Conservation (phyloP, 495 filamentous ascomycete genomes). For the Neurospora sp. region DNA sequence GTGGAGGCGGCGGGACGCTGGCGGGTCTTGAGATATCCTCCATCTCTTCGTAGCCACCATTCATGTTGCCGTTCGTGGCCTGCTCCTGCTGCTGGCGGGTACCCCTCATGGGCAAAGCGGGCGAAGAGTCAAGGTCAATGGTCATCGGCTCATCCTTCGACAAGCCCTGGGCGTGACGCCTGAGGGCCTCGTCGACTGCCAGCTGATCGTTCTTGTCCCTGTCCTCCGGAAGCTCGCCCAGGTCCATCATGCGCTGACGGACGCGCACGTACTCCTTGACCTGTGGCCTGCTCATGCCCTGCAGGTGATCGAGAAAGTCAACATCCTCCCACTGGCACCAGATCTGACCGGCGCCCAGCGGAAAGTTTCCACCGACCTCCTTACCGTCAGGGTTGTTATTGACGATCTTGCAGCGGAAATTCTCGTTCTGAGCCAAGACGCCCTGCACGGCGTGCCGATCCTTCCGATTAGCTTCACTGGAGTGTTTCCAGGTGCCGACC, state of each 20-base stretch:
- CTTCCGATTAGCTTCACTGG: conserved; percentile 20
- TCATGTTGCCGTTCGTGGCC: background rate
- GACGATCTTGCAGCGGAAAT: conserved; percentile 44
- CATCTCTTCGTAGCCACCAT: conserved; percentile 10
- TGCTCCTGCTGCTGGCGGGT: background rate
- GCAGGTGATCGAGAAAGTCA: conserved; percentile 36
- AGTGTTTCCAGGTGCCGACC: conserved; percentile 41
- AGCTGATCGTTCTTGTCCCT: conserved; percentile 36
- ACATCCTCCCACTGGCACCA: conserved; percentile 49
- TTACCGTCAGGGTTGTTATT: conserved; percentile 40
- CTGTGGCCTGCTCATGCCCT: conserved; percentile 32
- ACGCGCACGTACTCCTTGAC: conserved; percentile 46
- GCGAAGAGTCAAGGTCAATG: background rate
- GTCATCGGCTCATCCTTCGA: conserved; percentile 3
- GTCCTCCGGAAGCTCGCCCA: conserved; percentile 33
- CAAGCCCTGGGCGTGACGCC: conserved; percentile 24
- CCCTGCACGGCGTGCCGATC: conserved; percentile 45
- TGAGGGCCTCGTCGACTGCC: conserved; percentile 37
- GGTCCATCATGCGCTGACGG: conserved; percentile 38
- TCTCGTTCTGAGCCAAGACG: conserved; percentile 41
- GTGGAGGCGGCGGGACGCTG: background rate
- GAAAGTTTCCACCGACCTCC: conserved; percentile 38
- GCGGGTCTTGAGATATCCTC: conserved; percentile 7
- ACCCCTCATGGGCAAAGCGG: conserved; percentile 13
- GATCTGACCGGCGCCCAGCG: conserved; percentile 38